These are phyloP conservation scores for Vitis hybrid DNA, from an alignment of 177 flowering plant species.

Conservation along the genomic window DNA sequence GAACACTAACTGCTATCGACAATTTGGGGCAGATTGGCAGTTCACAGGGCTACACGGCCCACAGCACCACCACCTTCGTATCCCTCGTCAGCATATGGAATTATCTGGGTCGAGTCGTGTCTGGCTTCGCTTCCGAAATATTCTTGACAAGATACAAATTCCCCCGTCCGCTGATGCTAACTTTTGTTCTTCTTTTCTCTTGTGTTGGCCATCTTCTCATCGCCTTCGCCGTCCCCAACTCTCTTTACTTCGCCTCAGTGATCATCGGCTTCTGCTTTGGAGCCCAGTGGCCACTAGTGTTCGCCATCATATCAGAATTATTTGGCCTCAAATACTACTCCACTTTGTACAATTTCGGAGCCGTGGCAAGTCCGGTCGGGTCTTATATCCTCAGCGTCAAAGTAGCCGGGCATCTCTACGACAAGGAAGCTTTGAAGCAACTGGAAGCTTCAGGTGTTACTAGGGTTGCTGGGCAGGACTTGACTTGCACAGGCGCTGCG, in stretches of 20 bases:
- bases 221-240: constrained; percentile 35
- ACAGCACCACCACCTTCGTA: constrained; percentile 36
- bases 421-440: constrained; percentile 36
- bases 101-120: constrained; percentile 36
- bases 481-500: constrained; percentile 27
- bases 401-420: constrained; percentile 38
- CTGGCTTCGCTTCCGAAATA: constrained; percentile 40
- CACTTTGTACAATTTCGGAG: constrained; percentile 32
- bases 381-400: constrained; percentile 31
- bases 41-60: constrained; percentile 33
- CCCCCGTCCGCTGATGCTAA: constrained; percentile 42
- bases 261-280: constrained; percentile 49
- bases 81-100: constrained; percentile 56
- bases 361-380: constrained; percentile 37
- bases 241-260: constrained; percentile 36
- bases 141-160: constrained; percentile 32
- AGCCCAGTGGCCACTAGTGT: constrained; percentile 43
- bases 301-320: constrained; percentile 44
- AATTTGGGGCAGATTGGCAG: constrained; percentile 46
- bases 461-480: constrained; percentile 17
- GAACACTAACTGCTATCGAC: constrained; percentile 43
- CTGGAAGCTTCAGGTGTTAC: constrained; percentile 18
- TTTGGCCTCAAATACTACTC: constrained; percentile 51
- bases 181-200: constrained; percentile 23
- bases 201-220: constrained; percentile 39